Base-by-base conservation (phyloP, 306 rosid genomes). In the Vigna trinervia region DNA sequence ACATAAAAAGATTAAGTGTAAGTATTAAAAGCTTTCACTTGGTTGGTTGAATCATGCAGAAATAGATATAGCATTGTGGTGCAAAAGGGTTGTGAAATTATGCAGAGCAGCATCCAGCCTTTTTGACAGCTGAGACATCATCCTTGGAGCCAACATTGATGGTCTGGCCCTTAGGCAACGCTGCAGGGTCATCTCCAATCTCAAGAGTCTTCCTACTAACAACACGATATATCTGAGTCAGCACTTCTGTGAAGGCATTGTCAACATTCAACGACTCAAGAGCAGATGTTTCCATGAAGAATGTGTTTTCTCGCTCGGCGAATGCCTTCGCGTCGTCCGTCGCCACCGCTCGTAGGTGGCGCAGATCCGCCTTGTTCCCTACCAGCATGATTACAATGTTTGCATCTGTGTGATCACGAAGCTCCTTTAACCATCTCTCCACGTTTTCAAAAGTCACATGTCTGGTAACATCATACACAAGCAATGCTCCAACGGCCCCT, bases 361-460 rank as follows among this genome's bases (percentile, higher is more conserved):
- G 89, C 22, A 92, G 88, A 71, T 92, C 97, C 2, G 97, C 97
- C 87, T 92, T 92, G 85, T 92, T 92, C 72, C 97, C 97, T 0
- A 92, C 97, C 11, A 92, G 84, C 97, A 92, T 92, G 19, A 92
- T 87, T 70, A 90, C 97, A 73, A 92, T 92, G 84, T 90, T 89
- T 82, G 90, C 88, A 75, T 92, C 97, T 3, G 97, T 92, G 82
- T 92, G 97, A 78, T 82, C 93, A 15, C 97, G 81, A 26, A 92
- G 95, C 85, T 92, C 97, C 86, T 92, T 92, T 61, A 92, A 74
- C 97, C 97, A 92, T 69, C 97, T 86, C 86, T 88, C 93, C 48
- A 92, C 91, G 17, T 90, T 92, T 76, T 92, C 95, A 4, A 92
- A 92, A 15, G 95, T 92, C 8, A 88, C 88, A 28, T 85, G 91